Evolutionary conservation across 805 yeast species (phyloP).

Genomic region (Myxozyma monticola): DNA sequence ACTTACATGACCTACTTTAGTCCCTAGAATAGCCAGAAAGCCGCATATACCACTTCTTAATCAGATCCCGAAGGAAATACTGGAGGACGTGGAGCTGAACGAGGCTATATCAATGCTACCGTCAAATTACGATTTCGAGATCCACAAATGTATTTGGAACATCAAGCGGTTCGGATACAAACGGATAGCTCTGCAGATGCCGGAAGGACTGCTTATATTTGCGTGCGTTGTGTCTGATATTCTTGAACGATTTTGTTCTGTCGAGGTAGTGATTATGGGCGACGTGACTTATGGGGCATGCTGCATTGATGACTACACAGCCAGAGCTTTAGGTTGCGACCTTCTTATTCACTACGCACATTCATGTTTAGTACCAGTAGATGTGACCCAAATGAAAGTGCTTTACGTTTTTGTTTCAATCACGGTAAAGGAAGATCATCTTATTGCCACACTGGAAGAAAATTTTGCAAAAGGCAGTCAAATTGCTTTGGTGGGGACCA

Average conservation of each 20-base stretch:
- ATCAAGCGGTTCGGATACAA: slow-evolving; percentile 70
- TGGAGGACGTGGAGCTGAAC: slow-evolving; percentile 77
- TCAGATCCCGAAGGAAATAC: slow-evolving; percentile 85
- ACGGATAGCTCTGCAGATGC: slow-evolving; percentile 94
- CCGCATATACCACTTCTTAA: slow-evolving; percentile 50
- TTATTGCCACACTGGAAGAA: slow-evolving; percentile 69
- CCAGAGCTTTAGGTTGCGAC: slow-evolving; percentile 89
- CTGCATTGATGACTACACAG: slow-evolving; percentile 95
- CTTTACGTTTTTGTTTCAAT: slow-evolving; percentile 95
- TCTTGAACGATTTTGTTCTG: slow-evolving; percentile 83
- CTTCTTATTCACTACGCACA: slow-evolving; percentile 96
- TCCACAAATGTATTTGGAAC: slow-evolving; percentile 95
- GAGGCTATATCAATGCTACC: slow-evolving; percentile 82
- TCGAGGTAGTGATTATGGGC: slow-evolving; percentile 93
- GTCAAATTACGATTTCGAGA: slow-evolving; percentile 89
- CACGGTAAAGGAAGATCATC: slow-evolving; percentile 77
- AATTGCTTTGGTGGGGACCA: slow-evolving; percentile 89
- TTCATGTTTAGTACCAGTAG: slow-evolving; percentile 94
- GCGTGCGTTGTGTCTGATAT: slow-evolving; percentile 89
- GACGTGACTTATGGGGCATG: slow-evolving; percentile 99
- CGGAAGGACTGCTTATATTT: slow-evolving; percentile 89
- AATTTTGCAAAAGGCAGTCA: slow-evolving; percentile 66
- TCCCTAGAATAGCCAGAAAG: not conserved
- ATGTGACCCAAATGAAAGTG: slow-evolving; percentile 84
- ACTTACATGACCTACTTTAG: too few species aligned